Evolutionary conservation across 176 grass and related monocot species (phyloP).

Genomic region (Poa pratensis): DNA sequence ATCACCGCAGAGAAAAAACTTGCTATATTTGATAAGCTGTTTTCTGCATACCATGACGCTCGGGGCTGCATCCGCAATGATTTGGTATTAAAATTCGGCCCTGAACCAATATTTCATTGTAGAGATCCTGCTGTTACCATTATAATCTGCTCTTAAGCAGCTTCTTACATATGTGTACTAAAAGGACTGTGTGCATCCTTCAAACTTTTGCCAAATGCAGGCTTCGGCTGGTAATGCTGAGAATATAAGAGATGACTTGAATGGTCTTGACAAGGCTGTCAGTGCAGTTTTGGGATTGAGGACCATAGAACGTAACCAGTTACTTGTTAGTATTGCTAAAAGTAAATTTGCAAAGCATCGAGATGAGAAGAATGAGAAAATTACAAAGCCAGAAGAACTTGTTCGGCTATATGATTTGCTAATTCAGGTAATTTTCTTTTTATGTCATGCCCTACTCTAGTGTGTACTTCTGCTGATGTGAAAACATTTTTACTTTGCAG

Average conservation of each 20-base stretch:
- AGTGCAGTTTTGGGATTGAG: conserved; percentile 91
- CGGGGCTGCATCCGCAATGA: conserved; percentile 92
- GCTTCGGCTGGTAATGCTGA: conserved; percentile 85
- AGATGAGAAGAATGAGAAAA: conserved; percentile 86
- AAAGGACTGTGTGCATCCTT: neutral
- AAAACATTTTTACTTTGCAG: conserved; percentile 56
- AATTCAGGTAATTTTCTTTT: conserved; percentile 73
- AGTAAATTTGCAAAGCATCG: conserved; percentile 90
- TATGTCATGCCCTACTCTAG: conserved; percentile 34
- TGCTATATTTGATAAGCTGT: conserved; percentile 93
- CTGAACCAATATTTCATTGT: conserved; percentile 7
- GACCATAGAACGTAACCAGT: conserved; percentile 88
- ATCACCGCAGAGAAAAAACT: conserved; percentile 91
- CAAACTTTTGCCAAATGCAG: conserved; percentile 48
- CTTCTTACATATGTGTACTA: conserved; percentile 15
- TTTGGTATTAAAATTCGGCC: conserved; percentile 59
- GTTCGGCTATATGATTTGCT: conserved; percentile 92
- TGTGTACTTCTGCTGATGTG: conserved; percentile 38
- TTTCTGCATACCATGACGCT: conserved; percentile 99
- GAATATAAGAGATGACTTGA: conserved; percentile 90
- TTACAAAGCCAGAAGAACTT: conserved; percentile 98
- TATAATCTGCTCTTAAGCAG: neutral
- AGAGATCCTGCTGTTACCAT: conserved; percentile 12
- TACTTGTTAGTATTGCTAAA: conserved; percentile 91
- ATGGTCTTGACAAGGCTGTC: conserved; percentile 96